These are phyloP conservation scores for Arthroderma uncinatum DNA, from an alignment of 2,329 filamentous ascomycete genomes.

Conservation along the genomic window DNA sequence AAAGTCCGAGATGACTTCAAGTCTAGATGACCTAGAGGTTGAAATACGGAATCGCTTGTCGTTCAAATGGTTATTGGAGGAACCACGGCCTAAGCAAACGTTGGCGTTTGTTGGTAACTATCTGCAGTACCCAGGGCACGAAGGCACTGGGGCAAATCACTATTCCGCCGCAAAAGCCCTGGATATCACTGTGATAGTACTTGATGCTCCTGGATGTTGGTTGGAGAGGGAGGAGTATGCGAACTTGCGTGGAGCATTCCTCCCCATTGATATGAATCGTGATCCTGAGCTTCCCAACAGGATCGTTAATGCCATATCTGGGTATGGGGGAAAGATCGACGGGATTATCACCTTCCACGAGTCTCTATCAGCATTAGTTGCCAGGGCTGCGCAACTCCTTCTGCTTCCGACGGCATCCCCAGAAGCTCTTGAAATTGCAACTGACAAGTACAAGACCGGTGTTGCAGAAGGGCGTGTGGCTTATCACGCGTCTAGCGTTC, in stretches of 20 bases:
- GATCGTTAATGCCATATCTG: not conserved
- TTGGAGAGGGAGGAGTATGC: slow-evolving; percentile 28
- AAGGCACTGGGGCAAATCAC: too few species aligned
- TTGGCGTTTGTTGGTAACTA: too few species aligned
- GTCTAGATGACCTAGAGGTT: too few species aligned
- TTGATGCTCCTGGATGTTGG: slow-evolving; percentile 32
- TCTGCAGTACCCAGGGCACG: too few species aligned
- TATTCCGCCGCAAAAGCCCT: slow-evolving; percentile 27
- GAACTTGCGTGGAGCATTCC: too few species aligned
- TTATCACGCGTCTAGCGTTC: too few species aligned
- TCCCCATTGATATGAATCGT: not conserved
- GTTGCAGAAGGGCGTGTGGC: too few species aligned
- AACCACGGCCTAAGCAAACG: too few species aligned
- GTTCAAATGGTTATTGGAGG: too few species aligned
- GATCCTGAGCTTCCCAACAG: not conserved
- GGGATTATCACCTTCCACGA: not conserved
- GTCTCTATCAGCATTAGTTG: not conserved
- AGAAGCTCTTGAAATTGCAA: not conserved
- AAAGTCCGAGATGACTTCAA: too few species aligned
- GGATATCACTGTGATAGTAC: slow-evolving; percentile 28
- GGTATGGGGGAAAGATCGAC: slow-evolving; percentile 8
- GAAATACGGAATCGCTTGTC: too few species aligned
- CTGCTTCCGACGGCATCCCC: not conserved
- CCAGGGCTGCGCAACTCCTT: not conserved
- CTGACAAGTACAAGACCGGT: slow-evolving; percentile 2